Evolutionary conservation across 169 alveolate species (phyloP), one percentile per base, ranked within the genome.

Genomic region (Babesia divergens): DNA sequence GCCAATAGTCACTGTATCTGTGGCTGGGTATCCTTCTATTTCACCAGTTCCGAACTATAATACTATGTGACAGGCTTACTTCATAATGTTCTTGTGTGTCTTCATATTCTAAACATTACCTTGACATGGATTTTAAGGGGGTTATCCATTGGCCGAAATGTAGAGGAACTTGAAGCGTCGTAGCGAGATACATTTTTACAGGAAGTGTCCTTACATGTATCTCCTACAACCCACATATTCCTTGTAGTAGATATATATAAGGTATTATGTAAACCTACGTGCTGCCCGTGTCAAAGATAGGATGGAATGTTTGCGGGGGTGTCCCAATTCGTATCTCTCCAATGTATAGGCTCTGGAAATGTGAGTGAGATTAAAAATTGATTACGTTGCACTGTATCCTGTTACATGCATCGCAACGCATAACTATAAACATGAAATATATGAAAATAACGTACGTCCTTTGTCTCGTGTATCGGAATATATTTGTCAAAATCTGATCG

Each of bases 211-310:
- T 74, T 82, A 55, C 94, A 90, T 13, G 67, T 69, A 0, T 82
- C 72, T 40, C 94, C 92, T 32, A 89, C 92, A 0, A 89, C 85
- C 94, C 94, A 90, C 24, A 90, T 44, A 54, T 90, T 90, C 55
- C 92, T 79, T 28, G 3, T 16, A 6, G 2, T 55, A 14, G 11
- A 20, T 34, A 14, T 4, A 7, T 22, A 3, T 3, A 24, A 1
- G 22, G 32, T 11, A 11, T 18, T 3, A 0, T n/a, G n/a, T 22
- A n/a, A 55, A 44, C 75, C n/a, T 59, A 79, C 87, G 92, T 90
- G 70, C 94, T 90, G 13, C 94, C 94, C 1, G 94, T 90, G 65
- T 90, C 94, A 24, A 90, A 89, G 4, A 90, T 90, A 22, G 94
- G 94, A 83, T 89, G 90, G 13, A 90, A 38, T 22, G 55, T 72